A percentile compares a stretch with the other conserved stretches of the same genome.
phyloP scores from a whole-genome alignment of 2,329 filamentous ascomycete species.

The Coniochaeta sp. region DNA sequence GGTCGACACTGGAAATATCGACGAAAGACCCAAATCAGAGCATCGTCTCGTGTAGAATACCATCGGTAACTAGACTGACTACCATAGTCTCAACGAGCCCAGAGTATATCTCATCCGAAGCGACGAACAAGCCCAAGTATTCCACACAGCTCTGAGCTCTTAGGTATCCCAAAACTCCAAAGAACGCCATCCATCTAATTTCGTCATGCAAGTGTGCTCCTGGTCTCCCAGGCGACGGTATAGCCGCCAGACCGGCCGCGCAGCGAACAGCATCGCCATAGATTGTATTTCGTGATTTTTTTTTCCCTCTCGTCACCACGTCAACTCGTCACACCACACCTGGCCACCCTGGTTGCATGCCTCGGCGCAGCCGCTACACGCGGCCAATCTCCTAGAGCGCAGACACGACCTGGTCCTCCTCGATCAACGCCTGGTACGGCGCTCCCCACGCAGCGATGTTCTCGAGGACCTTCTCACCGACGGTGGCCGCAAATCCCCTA shows the following conservation, averaged over 20 bases:
- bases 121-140: neutral
- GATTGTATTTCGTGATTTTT: neutral
- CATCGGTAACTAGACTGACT: neutral
- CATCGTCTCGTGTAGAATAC: neutral
- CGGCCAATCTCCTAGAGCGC: conserved; percentile 19
- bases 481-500: conserved; percentile 73
- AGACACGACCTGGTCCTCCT: conserved; percentile 67
- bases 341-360: neutral
- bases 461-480: conserved; percentile 61
- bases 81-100: neutral
- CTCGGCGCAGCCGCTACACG: neutral
- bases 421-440: conserved; percentile 57
- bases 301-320: neutral
- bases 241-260: neutral
- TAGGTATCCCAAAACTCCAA: neutral
- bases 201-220: neutral
- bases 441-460: conserved; percentile 56
- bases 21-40: too few species aligned
- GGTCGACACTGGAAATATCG: too few species aligned
- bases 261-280: too few species aligned
- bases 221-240: neutral
- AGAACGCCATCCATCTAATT: neutral
- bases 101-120: neutral
- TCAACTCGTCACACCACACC: neutral
- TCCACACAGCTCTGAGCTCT: neutral